phyloP scores from a whole-genome alignment of 495 filamentous ascomycete genomes.

The Penicillium soppii region DNA sequence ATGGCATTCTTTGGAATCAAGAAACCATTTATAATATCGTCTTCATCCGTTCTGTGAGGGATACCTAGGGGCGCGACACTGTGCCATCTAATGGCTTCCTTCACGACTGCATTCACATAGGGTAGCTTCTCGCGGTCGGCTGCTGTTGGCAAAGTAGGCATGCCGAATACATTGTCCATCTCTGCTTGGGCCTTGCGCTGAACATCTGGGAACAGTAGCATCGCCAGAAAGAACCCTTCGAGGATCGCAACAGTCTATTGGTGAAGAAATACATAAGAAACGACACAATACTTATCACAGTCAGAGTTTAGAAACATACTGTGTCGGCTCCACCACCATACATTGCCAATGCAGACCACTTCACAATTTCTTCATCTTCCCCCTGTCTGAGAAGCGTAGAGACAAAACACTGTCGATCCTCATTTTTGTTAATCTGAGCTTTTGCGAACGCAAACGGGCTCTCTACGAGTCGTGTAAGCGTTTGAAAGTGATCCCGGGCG shows the following conservation, averaged over 20 bases:
- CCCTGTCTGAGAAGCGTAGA: slow-evolving; percentile 28
- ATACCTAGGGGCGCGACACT: slow-evolving; percentile 44
- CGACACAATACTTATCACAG: too few relatives aligned
- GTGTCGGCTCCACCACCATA: slow-evolving; percentile 58
- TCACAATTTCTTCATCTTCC: slow-evolving; percentile 29
- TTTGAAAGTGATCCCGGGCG: slow-evolving; percentile 28
- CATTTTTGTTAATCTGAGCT: slow-evolving; percentile 35
- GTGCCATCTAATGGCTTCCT: slow-evolving; percentile 47
- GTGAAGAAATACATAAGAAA: neutral
- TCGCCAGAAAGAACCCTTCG: slow-evolving; percentile 44
- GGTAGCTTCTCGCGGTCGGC: slow-evolving; percentile 34
- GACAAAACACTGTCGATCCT: slow-evolving; percentile 34
- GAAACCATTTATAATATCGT: slow-evolving; percentile 52
- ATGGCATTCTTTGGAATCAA: slow-evolving; percentile 50
- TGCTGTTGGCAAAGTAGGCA: slow-evolving; percentile 19
- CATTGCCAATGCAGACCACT: slow-evolving; percentile 44
- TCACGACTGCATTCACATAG: slow-evolving; percentile 42
- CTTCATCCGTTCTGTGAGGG: slow-evolving; percentile 54
- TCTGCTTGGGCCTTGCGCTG: slow-evolving; percentile 57
- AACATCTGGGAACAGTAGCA: slow-evolving; percentile 48
- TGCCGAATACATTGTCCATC: slow-evolving; percentile 53
- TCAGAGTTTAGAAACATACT: too few relatives aligned
- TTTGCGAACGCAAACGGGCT: slow-evolving; percentile 42
- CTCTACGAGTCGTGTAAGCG: slow-evolving; percentile 22
- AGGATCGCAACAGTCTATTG: slow-evolving; percentile 29